These are phyloP conservation scores for Nicotiana otophora DNA, from an alignment of 257 asterid species.

Conservation along the genomic window DNA sequence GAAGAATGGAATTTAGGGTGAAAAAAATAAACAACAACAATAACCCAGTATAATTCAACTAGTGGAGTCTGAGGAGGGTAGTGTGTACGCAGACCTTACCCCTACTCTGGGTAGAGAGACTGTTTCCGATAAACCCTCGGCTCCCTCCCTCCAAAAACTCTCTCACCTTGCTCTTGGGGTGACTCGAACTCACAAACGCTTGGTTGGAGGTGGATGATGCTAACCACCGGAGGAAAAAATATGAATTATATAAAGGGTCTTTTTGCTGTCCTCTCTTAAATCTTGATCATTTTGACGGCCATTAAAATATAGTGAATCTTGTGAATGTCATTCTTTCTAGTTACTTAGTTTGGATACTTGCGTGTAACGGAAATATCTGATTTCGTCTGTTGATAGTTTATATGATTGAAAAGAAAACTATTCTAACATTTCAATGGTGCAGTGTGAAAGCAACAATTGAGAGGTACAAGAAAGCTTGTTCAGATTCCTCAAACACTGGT, in stretches of 20 bases:
- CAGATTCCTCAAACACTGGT: conserved; percentile 66
- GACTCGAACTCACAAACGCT: no score
- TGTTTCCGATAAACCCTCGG: no score
- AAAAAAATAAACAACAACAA: no score
- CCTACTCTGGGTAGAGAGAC: no score
- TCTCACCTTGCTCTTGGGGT: no score
- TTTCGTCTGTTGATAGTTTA: background rate
- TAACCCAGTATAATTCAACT: no score
- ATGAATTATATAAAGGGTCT: background rate
- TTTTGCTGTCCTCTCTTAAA: background rate
- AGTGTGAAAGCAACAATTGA: conserved; percentile 93
- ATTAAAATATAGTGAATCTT: background rate
- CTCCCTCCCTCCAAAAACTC: no score
- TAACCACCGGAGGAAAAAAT: no score
- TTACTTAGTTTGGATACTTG: background rate
- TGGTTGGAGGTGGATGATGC: no score
- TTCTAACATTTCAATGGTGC: conserved; percentile 16
- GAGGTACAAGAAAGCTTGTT: conserved; percentile 86
- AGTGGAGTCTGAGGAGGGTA: no score
- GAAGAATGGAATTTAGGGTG: no score
- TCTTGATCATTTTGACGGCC: background rate
- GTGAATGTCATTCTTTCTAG: background rate
- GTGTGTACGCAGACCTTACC: no score
- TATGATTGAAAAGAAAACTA: background rate
- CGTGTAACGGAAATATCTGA: background rate